These are phyloP conservation scores for Cunninghamia lanceolata DNA, from an alignment of 75 land plant species.

Conservation along the genomic window DNA sequence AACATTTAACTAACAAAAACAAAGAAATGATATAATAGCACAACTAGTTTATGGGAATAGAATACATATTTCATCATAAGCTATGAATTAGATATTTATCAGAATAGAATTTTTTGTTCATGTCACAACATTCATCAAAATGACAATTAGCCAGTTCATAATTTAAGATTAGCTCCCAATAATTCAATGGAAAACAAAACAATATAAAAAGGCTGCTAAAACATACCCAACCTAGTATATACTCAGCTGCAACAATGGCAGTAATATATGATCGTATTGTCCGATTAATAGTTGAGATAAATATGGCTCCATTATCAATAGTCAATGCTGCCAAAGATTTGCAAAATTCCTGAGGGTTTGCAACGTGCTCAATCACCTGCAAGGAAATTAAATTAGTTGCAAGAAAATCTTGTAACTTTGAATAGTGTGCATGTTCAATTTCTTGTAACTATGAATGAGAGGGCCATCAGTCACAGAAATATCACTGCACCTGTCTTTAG, in stretches of 20 bases:
- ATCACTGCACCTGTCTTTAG: background rate
- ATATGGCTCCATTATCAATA: constrained; percentile 58
- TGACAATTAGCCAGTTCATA: background rate
- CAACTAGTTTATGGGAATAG: background rate
- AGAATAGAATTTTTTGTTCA: background rate
- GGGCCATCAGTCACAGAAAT: background rate
- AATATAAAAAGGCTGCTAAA: background rate
- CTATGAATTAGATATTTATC: background rate
- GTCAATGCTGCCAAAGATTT: constrained; percentile 75
- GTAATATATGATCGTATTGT: constrained; percentile 78
- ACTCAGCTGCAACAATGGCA: constrained; percentile 91
- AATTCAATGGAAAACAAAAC: background rate
- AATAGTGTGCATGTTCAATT: background rate
- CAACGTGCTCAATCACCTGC: constrained; percentile 96
- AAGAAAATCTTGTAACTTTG: background rate
- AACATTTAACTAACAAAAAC: background rate
- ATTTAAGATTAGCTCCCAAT: background rate
- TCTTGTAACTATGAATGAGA: background rate
- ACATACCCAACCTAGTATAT: constrained; percentile 90
- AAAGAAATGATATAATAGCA: background rate
- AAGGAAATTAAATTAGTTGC: constrained; percentile 2
- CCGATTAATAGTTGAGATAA: constrained; percentile 88
- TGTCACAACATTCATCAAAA: background rate
- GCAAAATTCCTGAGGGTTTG: constrained; percentile 83
- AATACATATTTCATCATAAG: background rate